phyloP scores from a whole-genome alignment of 805 yeast genomes.

The Starmerella apis region DNA sequence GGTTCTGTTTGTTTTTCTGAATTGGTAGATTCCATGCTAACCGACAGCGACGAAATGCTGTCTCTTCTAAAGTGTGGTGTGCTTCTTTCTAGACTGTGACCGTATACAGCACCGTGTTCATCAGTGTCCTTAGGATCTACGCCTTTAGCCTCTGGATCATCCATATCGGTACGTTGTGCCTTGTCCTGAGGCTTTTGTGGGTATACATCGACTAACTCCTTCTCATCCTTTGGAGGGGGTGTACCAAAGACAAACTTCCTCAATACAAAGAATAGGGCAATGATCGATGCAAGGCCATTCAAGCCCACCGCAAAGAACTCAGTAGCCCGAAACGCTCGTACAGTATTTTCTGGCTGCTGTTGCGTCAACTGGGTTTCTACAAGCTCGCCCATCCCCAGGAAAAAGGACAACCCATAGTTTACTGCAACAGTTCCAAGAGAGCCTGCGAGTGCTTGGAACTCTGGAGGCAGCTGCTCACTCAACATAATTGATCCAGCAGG shows the following conservation, averaged over 20 bases:
- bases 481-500: constrained; percentile 60
- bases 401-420: constrained; percentile 59
- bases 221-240: background rate
- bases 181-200: background rate
- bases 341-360: constrained; percentile 25
- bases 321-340: constrained; percentile 47
- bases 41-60: background rate
- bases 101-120: background rate
- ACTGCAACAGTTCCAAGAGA: constrained; percentile 58
- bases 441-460: constrained; percentile 69
- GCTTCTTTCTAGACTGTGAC: background rate
- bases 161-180: background rate
- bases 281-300: constrained; percentile 39
- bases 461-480: constrained; percentile 47
- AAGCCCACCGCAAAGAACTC: constrained; percentile 53
- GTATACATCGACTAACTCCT: background rate
- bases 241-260: background rate
- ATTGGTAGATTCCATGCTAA: background rate
- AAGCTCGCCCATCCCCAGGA: constrained; percentile 58
- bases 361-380: constrained; percentile 41
- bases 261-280: background rate
- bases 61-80: background rate
- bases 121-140: background rate
- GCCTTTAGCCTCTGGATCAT: background rate
- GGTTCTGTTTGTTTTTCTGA: background rate